Evolutionary conservation across 202 grass and related monocot species (phyloP), one percentile per base, ranked within the genome.

Genomic region (Panicum virgatum): DNA sequence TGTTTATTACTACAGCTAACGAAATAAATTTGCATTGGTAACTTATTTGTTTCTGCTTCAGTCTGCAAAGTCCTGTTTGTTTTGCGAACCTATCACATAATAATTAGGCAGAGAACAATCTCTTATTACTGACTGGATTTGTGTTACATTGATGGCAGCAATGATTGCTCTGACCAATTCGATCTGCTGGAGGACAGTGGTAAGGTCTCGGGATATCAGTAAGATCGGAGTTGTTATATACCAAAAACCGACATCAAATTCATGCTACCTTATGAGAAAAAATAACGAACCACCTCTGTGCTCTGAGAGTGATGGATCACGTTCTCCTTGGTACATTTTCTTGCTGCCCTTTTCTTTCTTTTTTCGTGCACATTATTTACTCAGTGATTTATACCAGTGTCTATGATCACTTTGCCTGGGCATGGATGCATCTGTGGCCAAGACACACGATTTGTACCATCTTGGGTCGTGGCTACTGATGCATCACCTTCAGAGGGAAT

Each of bases 151-250:
- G n/a, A n/a, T n/a, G n/a, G n/a, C n/a, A 93, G 96, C 80, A 16
- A 93, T 98, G 96, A 89, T 95, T 76, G 39, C 80, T 91, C 82
- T 98, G 83, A 93, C 92, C 16, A 88, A 90, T 52, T 93, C 90
- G 5, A 84, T 98, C 10, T 98, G 96, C 85, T 98, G 96, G 92
- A 93, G 88, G 85, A 87, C 81, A 32, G 88, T 95, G 45, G 80
- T 88, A 61, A 98, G 72, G 79, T 93, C 92, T 56, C 81, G 45
- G 12, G 76, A 93, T 87, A 57, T 76, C 29, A 81, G 87, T 82
- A 86, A 84, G 77, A 95, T 98, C 26, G 92, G 96, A 83, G 86
- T 95, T 83, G 92, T 95, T 60, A 87, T 98, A 88, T 98, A 98
- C 82, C 92, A 98, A 81, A 98, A 98, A 48, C 85, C 88, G 3